Evolutionary conservation across 352 stramenopile species (phyloP).

Genomic region (Pythium plurisporium): DNA sequence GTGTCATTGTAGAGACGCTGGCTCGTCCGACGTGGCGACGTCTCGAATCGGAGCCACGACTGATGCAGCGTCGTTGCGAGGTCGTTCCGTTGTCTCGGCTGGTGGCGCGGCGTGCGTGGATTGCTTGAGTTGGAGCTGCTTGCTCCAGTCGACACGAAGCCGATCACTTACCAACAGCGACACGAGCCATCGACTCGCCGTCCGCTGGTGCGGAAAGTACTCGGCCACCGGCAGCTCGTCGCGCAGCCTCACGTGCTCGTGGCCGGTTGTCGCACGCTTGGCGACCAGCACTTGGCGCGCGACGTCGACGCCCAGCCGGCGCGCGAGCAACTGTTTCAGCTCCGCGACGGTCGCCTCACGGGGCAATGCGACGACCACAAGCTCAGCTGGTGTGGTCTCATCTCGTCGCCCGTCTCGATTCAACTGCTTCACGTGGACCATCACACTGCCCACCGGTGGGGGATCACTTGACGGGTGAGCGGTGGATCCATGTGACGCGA

Average conservation of each 20-base stretch:
- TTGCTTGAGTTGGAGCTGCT: no score
- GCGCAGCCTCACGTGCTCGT: constrained; percentile 13
- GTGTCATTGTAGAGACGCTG: no score
- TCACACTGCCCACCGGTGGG: neutral
- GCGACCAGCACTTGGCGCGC: constrained; percentile 10
- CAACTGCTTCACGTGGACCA: constrained; percentile 16
- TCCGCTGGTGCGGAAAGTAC: neutral
- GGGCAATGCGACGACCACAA: constrained; percentile 4
- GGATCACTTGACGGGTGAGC: no score
- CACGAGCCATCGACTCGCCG: constrained; percentile 2
- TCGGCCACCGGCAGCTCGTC: neutral
- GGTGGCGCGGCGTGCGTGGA: neutral
- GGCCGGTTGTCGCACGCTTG: neutral
- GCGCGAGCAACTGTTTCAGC: constrained; percentile 13
- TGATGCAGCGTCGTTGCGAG: no score
- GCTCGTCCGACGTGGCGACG: no score
- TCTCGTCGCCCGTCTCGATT: no score
- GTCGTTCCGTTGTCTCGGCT: neutral
- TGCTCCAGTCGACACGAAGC: constrained; percentile 5
- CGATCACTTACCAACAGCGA: constrained; percentile 18
- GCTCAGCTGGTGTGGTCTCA: neutral
- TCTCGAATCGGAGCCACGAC: no score
- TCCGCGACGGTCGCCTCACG: neutral
- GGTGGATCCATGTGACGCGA: neutral
- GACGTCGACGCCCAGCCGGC: constrained; percentile 1